Base-by-base conservation (phyloP, 1,284 basidiomycete species). In the Veloboletus limbatus region DNA sequence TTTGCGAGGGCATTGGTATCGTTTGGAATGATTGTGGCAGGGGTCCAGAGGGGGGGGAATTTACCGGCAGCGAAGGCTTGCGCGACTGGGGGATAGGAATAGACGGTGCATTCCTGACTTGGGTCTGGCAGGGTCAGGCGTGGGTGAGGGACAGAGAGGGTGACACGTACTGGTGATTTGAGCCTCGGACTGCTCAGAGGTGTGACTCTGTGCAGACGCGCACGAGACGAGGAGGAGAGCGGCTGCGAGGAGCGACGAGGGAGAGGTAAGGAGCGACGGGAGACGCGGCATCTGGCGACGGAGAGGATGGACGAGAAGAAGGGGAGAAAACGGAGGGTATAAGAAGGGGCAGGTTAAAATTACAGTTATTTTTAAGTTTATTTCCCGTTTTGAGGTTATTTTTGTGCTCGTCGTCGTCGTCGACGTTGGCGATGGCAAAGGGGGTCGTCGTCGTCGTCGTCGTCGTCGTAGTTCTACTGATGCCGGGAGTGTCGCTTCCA, bases 21-120 rank as follows among this genome's bases (percentile, higher is more conserved):
- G 27, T 59, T 70, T 22, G 72, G 53, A 7, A 81, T 58, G 48
- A 77, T 72, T 25, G 65, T 66, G 0, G 76, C 75, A 1, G 63
- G 55, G 7, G 65, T 54, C 77, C 76, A 78, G 26, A 72, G 55
- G 6, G 69, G 48, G 2, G 78, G 74, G 58, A 82, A 80, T 27
- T 57, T 5, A 8, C 34, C 36, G 0, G 28, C 21, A 4, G 69
- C 59, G 16, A 77, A 58, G 32, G 69, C 60, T 36, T 67, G 59
- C 18, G 58, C 54, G 22, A 76, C 68, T 14, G 75, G 72, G 17
- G 66, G 51, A 47, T 76, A 71, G 35, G 58, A 63, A 52, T 77
- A 77, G 0, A 65, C 51, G 8, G 64, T 55, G 52, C 77, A 78
- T 45, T 76, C 74, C n/a, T 21, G 6, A 30, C 27, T 58, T 1